phyloP scores from a whole-genome alignment of 805 yeast species.

The Yarrowia bubula region DNA sequence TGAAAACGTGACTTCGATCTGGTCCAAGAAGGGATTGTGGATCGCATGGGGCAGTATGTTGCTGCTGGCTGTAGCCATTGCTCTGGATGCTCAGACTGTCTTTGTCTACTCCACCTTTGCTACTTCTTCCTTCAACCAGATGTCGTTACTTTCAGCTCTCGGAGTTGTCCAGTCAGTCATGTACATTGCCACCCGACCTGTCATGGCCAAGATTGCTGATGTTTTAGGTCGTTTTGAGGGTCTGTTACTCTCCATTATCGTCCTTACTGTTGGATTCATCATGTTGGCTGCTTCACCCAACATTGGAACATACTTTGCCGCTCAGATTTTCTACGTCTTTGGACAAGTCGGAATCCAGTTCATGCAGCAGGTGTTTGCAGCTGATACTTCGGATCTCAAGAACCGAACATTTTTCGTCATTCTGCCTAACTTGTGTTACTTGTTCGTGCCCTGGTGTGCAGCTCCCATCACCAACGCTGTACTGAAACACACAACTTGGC shows the following conservation, averaged over 20 bases:
- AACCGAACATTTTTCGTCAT: conserved; percentile 43
- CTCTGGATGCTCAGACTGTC: conserved; percentile 17
- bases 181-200: conserved; percentile 43
- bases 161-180: conserved; percentile 44
- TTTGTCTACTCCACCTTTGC: conserved; percentile 40
- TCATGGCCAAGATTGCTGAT: conserved; percentile 46
- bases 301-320: conserved; percentile 42
- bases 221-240: conserved; percentile 45
- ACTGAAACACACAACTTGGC: conserved; percentile 45
- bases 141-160: conserved; percentile 44
- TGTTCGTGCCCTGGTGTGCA: conserved; percentile 46
- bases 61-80: conserved; percentile 27
- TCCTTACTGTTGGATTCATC: conserved; percentile 42
- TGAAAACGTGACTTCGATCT: conserved; percentile 23
- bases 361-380: conserved; percentile 40
- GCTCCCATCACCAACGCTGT: conserved; percentile 34
- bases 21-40: conserved; percentile 28
- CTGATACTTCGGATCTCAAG: conserved; percentile 44
- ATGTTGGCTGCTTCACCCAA: conserved; percentile 42
- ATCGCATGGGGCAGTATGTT: conserved; percentile 27
- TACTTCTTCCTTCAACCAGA: conserved; percentile 43
- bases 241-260: conserved; percentile 38
- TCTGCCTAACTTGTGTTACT: conserved; percentile 42
- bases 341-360: conserved; percentile 44
- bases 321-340: conserved; percentile 42